A percentile compares a stretch with the other conserved stretches of the same genome.
Evolutionary conservation across 192 early-diverging fungal species (phyloP).

Genomic region (Coemansia sp.): DNA sequence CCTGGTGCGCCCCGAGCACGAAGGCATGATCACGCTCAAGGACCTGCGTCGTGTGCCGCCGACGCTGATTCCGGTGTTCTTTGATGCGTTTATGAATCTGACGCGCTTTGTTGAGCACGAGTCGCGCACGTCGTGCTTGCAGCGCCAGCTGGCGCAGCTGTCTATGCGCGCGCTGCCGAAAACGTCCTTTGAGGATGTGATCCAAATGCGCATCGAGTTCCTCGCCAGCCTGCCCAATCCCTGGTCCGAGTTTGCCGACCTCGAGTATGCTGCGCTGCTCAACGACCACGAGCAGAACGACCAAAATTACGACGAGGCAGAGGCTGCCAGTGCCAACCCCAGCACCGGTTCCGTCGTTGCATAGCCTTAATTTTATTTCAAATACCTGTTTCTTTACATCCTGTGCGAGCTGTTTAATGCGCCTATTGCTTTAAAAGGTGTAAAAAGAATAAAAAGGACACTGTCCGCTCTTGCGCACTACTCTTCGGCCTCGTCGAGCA

Average conservation of each 20-base stretch:
- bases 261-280: conserved; percentile 51
- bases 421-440: neutral
- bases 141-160: conserved; percentile 49
- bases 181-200: conserved; percentile 39
- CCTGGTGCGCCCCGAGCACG: conserved; percentile 37
- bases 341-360: neutral
- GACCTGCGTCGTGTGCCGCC: conserved; percentile 42
- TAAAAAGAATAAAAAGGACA: neutral
- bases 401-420: neutral
- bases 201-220: conserved; percentile 48
- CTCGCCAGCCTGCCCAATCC: conserved; percentile 45
- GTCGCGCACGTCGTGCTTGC: conserved; percentile 43
- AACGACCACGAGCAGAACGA: conserved; percentile 41
- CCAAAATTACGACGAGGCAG: neutral
- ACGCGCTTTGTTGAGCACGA: conserved; percentile 53
- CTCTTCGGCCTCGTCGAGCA: conserved; percentile 46
- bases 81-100: conserved; percentile 55
- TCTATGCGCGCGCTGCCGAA: conserved; percentile 46
- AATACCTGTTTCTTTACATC: neutral
- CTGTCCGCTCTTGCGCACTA: conserved; percentile 8
- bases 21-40: conserved; percentile 50
- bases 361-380: neutral
- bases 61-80: conserved; percentile 37
- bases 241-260: conserved; percentile 54
- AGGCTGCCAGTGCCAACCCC: neutral